Conservation (phyloP, 1,139 yeast genomes). For the Yamadazyma epiphylla region DNA sequence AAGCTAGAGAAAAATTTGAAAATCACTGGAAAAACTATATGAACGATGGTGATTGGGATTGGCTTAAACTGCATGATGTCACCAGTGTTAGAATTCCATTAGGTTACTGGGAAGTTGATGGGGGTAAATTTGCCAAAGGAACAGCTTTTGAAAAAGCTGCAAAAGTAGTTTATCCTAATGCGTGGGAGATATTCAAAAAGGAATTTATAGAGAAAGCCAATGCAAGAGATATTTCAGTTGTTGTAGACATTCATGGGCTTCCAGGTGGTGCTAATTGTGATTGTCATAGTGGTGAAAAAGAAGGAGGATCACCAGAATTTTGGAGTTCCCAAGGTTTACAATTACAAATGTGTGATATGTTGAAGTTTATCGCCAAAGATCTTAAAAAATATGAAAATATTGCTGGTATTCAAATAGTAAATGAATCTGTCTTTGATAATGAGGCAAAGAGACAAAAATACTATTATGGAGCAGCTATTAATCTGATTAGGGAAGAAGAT, state of each 20-base stretch:
- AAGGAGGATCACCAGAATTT: conserved; percentile 53
- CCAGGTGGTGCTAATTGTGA: conserved; percentile 92
- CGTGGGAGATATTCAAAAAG: conserved; percentile 62
- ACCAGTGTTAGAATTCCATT: conserved; percentile 81
- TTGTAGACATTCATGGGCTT: conserved; percentile 83
- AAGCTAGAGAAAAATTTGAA: conserved; percentile 55
- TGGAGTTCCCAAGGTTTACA: conserved; percentile 52
- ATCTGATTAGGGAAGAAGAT: conserved; percentile 56
- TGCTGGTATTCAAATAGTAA: conserved; percentile 78
- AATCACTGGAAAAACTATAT: conserved; percentile 68
- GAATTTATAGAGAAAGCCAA: conserved; percentile 54
- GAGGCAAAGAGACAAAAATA: conserved; percentile 46
- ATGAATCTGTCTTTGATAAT: conserved; percentile 70
- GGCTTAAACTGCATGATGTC: conserved; percentile 63
- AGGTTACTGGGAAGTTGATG: conserved; percentile 84
- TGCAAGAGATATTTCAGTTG: conserved; percentile 58
- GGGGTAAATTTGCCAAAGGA: conserved; percentile 53
- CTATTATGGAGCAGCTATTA: conserved; percentile 69
- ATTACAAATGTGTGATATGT: conserved; percentile 44
- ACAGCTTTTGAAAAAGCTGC: conserved; percentile 59
- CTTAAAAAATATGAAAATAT: conserved; percentile 59
- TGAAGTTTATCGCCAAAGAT: conserved; percentile 63
- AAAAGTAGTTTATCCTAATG: conserved; percentile 53
- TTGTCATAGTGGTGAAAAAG: conserved; percentile 72
- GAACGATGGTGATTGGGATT: conserved; percentile 72